A percentile compares a stretch with the other conserved stretches of the same genome.
phyloP scores from a whole-genome alignment of 495 filamentous ascomycete genomes.

The Podospora comata region DNA sequence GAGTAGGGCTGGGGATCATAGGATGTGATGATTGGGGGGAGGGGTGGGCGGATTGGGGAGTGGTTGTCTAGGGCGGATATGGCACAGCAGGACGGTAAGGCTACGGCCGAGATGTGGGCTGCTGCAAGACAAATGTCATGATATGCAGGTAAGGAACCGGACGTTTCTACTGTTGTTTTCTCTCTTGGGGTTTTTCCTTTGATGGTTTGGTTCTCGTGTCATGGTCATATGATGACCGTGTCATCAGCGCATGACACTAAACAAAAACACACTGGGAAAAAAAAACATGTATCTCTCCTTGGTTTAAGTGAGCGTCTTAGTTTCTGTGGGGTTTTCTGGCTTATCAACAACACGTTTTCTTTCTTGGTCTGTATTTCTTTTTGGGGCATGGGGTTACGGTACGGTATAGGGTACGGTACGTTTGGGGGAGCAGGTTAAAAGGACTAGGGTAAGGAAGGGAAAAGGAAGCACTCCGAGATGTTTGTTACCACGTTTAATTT shows the following conservation, averaged over 20 bases:
- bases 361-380: background rate
- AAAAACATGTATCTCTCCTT: background rate
- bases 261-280: background rate
- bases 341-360: background rate
- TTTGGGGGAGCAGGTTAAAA: background rate
- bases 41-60: background rate
- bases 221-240: background rate
- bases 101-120: background rate
- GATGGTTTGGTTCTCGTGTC: background rate
- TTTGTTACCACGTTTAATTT: background rate
- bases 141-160: background rate
- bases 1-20: background rate
- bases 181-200: background rate
- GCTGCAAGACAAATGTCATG: background rate
- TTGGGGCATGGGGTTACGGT: background rate
- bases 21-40: background rate
- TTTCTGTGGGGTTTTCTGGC: background rate
- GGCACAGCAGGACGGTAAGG: background rate
- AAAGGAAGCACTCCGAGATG: background rate
- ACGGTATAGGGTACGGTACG: background rate
- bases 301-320: background rate
- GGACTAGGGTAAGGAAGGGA: background rate
- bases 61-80: background rate
- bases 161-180: background rate
- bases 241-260: background rate